Percentiles rank a stretch among this genome's conserved stretches.
These are phyloP conservation scores for Colletotrichum sidae DNA, from an alignment of 2,329 filamentous ascomycete species.

Conservation along the genomic window DNA sequence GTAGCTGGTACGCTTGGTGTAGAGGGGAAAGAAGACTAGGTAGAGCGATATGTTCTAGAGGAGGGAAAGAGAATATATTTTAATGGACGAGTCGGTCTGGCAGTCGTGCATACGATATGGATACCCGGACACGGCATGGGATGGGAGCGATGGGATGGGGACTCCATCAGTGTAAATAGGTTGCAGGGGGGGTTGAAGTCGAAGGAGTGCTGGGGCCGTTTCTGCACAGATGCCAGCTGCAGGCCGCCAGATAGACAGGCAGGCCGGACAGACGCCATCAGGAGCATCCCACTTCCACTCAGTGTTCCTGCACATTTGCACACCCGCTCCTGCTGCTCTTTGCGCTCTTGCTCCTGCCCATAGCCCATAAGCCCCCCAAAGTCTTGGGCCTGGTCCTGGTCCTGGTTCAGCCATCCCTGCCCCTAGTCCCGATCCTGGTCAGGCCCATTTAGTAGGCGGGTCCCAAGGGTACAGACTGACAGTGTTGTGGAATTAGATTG, in stretches of 20 bases:
- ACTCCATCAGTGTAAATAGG: slow-evolving; percentile 36
- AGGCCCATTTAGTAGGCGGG: slow-evolving; percentile 8
- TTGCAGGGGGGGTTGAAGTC: slow-evolving; percentile 13
- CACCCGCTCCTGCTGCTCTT: slow-evolving; percentile 11
- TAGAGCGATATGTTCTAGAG: neutral
- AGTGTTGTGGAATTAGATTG: neutral
- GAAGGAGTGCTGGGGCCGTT: slow-evolving; percentile 13
- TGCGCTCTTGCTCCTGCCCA: slow-evolving; percentile 22
- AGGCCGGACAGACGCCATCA: slow-evolving; percentile 23
- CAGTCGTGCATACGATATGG: slow-evolving; percentile 24
- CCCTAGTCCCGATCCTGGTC: slow-evolving; percentile 14
- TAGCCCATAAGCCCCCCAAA: too few species aligned
- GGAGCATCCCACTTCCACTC: slow-evolving; percentile 11
- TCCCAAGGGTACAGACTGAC: slow-evolving; percentile 30
- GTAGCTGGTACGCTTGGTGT: neutral
- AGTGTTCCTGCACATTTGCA: slow-evolving; percentile 19
- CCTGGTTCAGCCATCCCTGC: neutral
- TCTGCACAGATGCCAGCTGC: slow-evolving; percentile 32
- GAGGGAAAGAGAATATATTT: slow-evolving; percentile 35
- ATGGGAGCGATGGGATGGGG: slow-evolving; percentile 16
- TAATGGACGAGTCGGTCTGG: slow-evolving; percentile 35
- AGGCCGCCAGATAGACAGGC: slow-evolving; percentile 29
- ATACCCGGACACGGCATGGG: slow-evolving; percentile 4
- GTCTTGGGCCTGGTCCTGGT: slow-evolving; percentile 7
- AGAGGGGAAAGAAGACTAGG: slow-evolving; percentile 1